Percentiles rank a stretch among this genome's conserved stretches.
These are phyloP conservation scores for Entrophospora sp. DNA, from an alignment of 192 early-diverging fungal genomes.

Conservation along the genomic window DNA sequence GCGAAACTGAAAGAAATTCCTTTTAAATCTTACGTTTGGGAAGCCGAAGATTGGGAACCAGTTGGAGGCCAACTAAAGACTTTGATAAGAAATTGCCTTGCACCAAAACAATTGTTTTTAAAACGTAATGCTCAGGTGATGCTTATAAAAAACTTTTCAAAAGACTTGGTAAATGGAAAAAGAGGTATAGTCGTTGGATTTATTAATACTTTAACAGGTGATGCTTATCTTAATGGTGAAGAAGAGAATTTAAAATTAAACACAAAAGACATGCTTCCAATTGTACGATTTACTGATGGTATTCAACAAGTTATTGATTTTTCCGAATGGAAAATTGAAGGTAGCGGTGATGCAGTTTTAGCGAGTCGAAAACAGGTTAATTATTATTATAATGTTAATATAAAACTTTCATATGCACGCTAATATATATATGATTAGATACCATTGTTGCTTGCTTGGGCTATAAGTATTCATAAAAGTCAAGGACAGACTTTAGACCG, in stretches of 20 bases:
- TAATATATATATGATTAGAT: conserved; percentile 41
- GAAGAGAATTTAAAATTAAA: conserved; percentile 4
- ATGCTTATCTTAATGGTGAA: conserved; percentile 19
- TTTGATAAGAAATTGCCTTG: conserved; percentile 42
- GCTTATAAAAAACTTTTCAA: conserved; percentile 67
- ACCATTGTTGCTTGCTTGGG: conserved; percentile 78
- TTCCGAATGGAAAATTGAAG: conserved; percentile 40
- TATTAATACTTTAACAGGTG: conserved; percentile 3
- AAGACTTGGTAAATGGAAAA: conserved; percentile 70
- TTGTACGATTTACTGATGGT: conserved; percentile 29
- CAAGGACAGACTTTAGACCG: conserved; percentile 81
- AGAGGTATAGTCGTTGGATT: conserved; percentile 55
- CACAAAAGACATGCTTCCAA: conserved; percentile 7
- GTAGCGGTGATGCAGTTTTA: conserved; percentile 21
- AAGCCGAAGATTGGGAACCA: conserved; percentile 37
- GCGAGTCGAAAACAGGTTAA: conserved; percentile 28
- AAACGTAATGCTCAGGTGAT: conserved; percentile 80
- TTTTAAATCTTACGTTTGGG: conserved; percentile 40
- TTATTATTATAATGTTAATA: neutral
- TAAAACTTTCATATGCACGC: neutral
- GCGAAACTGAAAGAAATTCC: conserved; percentile 42
- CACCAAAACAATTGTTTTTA: conserved; percentile 54
- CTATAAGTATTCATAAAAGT: conserved; percentile 79
- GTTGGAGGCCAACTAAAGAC: conserved; percentile 10
- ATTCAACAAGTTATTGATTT: conserved; percentile 35